Percentiles rank a stretch among this genome's conserved stretches.
Conservation (phyloP, 805 yeast species). For the Sugiyamaella smithiae region DNA sequence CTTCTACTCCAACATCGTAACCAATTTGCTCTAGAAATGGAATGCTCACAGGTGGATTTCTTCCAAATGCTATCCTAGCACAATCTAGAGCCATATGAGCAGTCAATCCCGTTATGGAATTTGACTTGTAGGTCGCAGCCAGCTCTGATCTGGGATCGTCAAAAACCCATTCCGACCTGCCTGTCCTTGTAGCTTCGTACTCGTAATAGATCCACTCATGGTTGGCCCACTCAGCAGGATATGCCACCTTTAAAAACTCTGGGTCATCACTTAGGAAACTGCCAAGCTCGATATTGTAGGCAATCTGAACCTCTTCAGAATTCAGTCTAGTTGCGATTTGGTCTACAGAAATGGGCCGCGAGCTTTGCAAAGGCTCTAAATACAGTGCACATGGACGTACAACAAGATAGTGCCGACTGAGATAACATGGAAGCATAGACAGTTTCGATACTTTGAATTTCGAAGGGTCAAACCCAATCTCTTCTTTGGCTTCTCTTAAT, state of each 20-base stretch:
- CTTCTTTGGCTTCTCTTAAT: conserved; percentile 75
- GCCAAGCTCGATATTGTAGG: conserved; percentile 13
- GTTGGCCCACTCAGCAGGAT: conserved; percentile 13
- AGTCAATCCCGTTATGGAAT: conserved; percentile 20
- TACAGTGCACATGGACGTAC: conserved; percentile 68
- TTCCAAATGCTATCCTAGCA: conserved; percentile 17
- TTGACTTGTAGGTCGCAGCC: conserved; percentile 5
- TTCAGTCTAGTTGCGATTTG: conserved; percentile 16
- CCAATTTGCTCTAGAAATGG: conserved; percentile 12
- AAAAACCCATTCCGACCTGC: conserved; percentile 15
- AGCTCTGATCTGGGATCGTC: conserved; percentile 10
- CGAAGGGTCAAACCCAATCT: conserved; percentile 62
- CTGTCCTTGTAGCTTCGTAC: conserved; percentile 7
- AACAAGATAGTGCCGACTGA: conserved; percentile 70
- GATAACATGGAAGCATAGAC: conserved; percentile 61
- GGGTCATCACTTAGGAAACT: conserved; percentile 10
- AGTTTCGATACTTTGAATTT: conserved; percentile 56
- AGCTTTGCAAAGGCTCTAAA: conserved; percentile 8
- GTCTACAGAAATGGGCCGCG: conserved; percentile 8
- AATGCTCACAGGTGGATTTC: conserved; percentile 8
- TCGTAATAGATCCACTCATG: conserved; percentile 15
- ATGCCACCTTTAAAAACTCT: not conserved
- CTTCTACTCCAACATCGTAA: conserved; percentile 12
- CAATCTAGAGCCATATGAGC: conserved; percentile 23
- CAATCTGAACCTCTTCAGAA: conserved; percentile 19